Conservation (phyloP, 306 rosid genomes). For the Cucurbita pepo region DNA sequence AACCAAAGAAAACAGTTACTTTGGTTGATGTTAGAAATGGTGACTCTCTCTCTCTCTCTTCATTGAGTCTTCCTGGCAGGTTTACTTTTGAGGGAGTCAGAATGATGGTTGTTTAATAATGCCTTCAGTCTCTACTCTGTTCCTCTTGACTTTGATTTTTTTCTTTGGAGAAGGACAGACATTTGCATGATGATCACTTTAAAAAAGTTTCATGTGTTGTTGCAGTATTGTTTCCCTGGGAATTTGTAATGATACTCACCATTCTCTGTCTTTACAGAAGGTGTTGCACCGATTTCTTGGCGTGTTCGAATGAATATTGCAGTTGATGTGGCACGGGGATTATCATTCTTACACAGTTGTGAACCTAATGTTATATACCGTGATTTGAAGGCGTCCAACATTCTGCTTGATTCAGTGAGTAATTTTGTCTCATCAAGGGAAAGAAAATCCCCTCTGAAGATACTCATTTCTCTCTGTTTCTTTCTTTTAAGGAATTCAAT, state of each 20-base stretch:
- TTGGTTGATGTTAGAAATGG: too few species aligned
- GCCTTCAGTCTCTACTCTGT: neutral
- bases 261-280: conserved; percentile 36
- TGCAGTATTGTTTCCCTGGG: neutral
- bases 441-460: conserved; percentile 8
- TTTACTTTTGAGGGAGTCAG: neutral
- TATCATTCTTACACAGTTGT: conserved; percentile 59
- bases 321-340: conserved; percentile 54
- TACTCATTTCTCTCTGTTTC: neutral
- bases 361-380: conserved; percentile 77
- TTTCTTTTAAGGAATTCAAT: conserved; percentile 47
- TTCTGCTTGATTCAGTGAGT: conserved; percentile 76
- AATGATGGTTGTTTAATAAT: neutral
- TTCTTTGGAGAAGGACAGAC: neutral
- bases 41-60: too few species aligned
- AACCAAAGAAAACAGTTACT: too few species aligned
- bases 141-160: neutral
- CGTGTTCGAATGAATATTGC: conserved; percentile 54
- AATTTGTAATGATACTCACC: neutral
- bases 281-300: conserved; percentile 76
- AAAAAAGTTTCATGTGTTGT: neutral
- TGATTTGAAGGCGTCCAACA: conserved; percentile 84
- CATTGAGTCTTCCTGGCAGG: neutral
- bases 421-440: neutral
- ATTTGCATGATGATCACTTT: neutral